Percentiles rank a stretch among this genome's conserved stretches.
These are phyloP conservation scores for Alternaria sp. DNA, from an alignment of 2,329 filamentous ascomycete genomes.

Conservation along the genomic window DNA sequence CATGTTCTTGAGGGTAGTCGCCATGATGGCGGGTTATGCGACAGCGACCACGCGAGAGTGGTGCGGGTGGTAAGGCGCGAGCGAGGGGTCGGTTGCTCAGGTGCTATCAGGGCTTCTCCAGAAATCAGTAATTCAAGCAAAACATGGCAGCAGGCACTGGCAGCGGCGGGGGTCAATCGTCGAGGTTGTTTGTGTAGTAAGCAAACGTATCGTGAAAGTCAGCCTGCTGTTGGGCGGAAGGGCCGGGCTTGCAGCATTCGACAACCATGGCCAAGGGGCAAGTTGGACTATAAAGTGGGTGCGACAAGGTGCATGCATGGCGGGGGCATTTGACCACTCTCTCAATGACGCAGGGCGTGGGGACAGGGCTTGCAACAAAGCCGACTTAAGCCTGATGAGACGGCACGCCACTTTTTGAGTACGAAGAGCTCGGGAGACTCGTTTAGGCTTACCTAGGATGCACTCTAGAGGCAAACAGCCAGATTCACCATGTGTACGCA, in stretches of 20 bases:
- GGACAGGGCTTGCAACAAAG: constrained; percentile 27
- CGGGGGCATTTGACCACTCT: constrained; percentile 34
- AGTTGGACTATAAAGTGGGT: constrained; percentile 14
- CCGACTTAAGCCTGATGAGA: constrained; percentile 17
- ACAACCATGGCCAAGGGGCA: constrained; percentile 35
- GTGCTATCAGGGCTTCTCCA: constrained; percentile 6
- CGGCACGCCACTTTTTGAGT: constrained; percentile 3
- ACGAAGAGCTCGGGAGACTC: neutral
- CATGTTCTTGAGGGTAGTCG: constrained; percentile 50
- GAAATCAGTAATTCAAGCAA: constrained; percentile 17
- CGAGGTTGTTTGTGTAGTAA: constrained; percentile 2
- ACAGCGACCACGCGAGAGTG: constrained; percentile 10
- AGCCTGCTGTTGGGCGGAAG: constrained; percentile 30
- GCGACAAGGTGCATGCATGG: constrained; percentile 26
- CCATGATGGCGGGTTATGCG: constrained; percentile 42
- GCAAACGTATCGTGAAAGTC: constrained; percentile 14
- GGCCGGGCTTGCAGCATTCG: constrained; percentile 31
- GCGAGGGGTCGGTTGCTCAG: constrained; percentile 13
- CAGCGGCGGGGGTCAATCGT: constrained; percentile 25
- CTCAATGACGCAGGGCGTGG: constrained; percentile 40
- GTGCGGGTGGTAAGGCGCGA: constrained; percentile 18
- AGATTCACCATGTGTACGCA: neutral
- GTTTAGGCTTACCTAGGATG: neutral
- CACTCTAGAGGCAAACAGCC: neutral
- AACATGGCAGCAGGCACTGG: constrained; percentile 26